Evolutionary conservation across 306 rosid species (phyloP), one percentile per base, ranked within the genome.

Genomic region (Rosa persica): DNA sequence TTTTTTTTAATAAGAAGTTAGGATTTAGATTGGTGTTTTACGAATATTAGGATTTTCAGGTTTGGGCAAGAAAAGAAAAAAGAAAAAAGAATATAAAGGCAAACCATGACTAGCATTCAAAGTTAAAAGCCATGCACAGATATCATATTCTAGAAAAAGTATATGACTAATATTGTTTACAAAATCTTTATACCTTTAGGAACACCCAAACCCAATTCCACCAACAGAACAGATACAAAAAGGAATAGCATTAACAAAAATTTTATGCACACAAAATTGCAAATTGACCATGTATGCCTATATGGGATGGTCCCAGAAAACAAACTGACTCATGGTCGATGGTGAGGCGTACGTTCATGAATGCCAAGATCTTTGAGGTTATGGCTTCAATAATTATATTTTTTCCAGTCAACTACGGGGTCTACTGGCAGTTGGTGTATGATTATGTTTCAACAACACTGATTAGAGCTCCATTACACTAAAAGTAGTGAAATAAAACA

Each of bases 381-480:
- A 74, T 70, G 80, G 79, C 72, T 79, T 64, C 78, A 79, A 81
- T 85, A 64, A 79, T 85, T 61, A 67, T 77, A 39, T 58, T 48
- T 77, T 52, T 68, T 51, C 5, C 54, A 40, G 89, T 86, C 85
- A 82, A 86, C 81, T 64, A 58, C 23, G 79, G 84, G 88, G 83
- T 84, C 84, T 64, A 84, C 84, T 66, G 77, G 79, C 82, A 48
- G 84, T 84, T 86, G 82, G 82, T 78, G 78, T 25, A 80, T 84
- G 49, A 76, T 84, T 76, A 73, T 80, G 81, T 58, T 84, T 75
- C 57, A 48, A 49, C 67, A 76, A 64, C 65, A 75, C 79, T 65
- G 70, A 77, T 66, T 83, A 75, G 79, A 75, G 69, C 73, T 78
- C 84, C 77, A 86, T 83, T 78, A 75, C 7, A 22, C 67, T 40